A percentile compares a stretch with the other conserved stretches of the same genome.
Conservation (phyloP, 2,329 filamentous ascomycete species). For the Botrytis pseudocinerea region DNA sequence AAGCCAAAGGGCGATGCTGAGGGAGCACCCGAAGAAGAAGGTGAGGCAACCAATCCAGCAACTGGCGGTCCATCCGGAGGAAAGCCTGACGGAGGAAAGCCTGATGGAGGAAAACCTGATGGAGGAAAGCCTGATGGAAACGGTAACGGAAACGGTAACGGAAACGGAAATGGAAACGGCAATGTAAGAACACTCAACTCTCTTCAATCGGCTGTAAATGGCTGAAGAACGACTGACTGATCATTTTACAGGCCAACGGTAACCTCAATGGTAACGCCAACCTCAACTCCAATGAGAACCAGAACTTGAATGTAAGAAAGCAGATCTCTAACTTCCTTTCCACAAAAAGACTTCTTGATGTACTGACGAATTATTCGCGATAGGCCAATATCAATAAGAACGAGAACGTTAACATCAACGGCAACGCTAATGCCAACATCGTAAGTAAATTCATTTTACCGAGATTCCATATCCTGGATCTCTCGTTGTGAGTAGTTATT, state of each 20-base stretch:
- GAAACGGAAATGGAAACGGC: neutral
- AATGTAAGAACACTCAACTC: neutral
- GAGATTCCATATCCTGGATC: neutral
- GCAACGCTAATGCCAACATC: neutral
- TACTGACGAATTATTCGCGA: neutral
- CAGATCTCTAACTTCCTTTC: neutral
- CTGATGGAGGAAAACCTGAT: neutral
- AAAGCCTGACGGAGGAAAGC: neutral
- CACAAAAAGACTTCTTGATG: neutral
- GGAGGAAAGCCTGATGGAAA: neutral
- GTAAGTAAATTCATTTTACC: neutral
- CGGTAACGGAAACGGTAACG: neutral
- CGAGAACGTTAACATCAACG: conserved; percentile 3
- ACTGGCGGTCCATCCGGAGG: neutral
- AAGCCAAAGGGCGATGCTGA: no score
- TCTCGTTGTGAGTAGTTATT: neutral
- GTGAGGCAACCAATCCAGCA: neutral
- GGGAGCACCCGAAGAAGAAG: neutral
- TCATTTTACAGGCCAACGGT: neutral
- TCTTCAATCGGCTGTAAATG: no score
- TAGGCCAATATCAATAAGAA: conserved; percentile 14
- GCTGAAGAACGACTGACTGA: neutral
- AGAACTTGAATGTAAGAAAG: conserved; percentile 4
- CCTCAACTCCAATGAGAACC: neutral
- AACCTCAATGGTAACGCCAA: neutral